phyloP scores from a whole-genome alignment of 108 stramenopile species.

The Cyclotella atomus region DNA sequence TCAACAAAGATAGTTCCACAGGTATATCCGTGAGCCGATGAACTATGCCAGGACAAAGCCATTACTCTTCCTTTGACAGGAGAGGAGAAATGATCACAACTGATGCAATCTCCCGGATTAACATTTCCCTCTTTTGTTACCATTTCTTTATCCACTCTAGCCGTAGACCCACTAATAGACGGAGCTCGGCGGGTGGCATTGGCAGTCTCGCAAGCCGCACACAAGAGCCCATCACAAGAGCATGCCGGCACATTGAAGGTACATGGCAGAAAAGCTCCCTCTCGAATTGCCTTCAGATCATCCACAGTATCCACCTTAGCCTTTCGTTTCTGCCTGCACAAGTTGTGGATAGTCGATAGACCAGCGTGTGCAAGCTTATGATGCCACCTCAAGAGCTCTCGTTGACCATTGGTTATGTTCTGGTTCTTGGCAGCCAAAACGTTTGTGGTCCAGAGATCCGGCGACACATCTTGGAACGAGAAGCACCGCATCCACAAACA shows the following conservation, averaged over 20 bases:
- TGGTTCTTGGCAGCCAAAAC: neutral
- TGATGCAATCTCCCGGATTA: slow-evolving; percentile 42
- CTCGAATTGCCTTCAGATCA: neutral
- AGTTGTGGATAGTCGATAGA: neutral
- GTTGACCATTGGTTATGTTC: neutral
- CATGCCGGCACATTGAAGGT: slow-evolving; percentile 1
- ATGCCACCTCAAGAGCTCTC: neutral
- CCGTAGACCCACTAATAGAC: neutral
- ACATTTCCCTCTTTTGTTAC: neutral
- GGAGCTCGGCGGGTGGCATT: neutral
- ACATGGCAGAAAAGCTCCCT: slow-evolving; percentile 1
- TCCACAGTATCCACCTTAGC: neutral
- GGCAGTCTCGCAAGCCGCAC: neutral
- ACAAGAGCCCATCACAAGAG: neutral
- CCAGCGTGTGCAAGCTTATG: neutral
- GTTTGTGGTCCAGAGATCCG: neutral
- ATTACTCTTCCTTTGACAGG: slow-evolving; percentile 37
- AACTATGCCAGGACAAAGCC: neutral
- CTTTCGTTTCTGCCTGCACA: neutral
- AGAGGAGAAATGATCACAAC: slow-evolving; percentile 49
- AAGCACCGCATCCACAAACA: too few relatives aligned
- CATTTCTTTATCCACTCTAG: neutral
- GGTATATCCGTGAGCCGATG: neutral
- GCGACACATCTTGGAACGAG: neutral
- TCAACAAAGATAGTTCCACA: neutral